Conservation (phyloP, 2,329 filamentous ascomycete species). For the Cordyceps javanica region DNA sequence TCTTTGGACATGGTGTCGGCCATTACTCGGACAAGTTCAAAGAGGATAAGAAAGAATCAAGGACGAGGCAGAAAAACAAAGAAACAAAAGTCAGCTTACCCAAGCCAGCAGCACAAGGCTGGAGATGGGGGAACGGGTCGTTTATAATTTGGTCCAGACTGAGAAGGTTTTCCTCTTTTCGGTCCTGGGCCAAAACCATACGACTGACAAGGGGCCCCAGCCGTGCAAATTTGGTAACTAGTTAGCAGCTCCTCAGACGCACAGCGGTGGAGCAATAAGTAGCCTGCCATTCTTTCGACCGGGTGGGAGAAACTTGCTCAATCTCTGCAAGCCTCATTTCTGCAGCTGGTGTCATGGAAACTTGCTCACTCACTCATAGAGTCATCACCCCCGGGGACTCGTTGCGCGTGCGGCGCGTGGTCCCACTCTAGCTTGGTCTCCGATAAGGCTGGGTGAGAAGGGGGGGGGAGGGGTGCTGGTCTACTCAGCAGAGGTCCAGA, state of each 20-base stretch:
- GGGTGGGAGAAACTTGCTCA: conserved; percentile 12
- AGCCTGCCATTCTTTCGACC: no score
- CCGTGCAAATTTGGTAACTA: neutral
- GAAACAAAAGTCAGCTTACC: no score
- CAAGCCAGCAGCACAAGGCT: neutral
- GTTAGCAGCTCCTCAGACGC: neutral
- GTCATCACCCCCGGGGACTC: no score
- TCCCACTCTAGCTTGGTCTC: neutral
- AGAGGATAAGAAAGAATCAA: neutral
- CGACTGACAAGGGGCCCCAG: neutral
- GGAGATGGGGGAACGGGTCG: neutral
- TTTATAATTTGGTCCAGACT: neutral
- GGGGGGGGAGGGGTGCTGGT: no score
- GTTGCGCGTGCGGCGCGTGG: neutral
- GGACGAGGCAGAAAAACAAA: neutral
- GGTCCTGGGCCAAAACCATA: neutral
- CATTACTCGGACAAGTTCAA: neutral
- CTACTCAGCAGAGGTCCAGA: neutral
- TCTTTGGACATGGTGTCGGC: neutral
- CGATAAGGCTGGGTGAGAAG: neutral
- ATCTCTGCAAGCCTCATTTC: conserved; percentile 7
- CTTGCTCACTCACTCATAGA: conserved; percentile 6
- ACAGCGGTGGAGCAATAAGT: neutral
- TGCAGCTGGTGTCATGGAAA: neutral
- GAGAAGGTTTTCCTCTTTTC: neutral